Base-by-base conservation (phyloP, 164 flowering plant species). In the Liriodendron chinense region DNA sequence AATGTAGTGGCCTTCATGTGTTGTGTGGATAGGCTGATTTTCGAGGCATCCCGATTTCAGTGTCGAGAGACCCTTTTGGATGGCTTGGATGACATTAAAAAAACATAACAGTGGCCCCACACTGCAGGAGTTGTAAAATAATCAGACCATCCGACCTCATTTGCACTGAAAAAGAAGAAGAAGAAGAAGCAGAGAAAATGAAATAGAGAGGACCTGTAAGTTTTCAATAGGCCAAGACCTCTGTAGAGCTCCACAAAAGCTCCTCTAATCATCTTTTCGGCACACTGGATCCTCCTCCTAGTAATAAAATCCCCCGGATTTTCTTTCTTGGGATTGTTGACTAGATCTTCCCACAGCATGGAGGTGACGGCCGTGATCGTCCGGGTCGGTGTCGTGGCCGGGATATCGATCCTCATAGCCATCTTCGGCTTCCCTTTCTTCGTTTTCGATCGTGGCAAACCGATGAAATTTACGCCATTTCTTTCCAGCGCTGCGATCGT, bases 211-310 rank as follows among this genome's bases (percentile, higher is more conserved):
- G 14, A 82, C 99, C 99, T 89, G 89, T 89, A 96, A 71, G 92
- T 92, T 79, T 87, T 92, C 2, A 96, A 82, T 1, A 94, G 83
- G 22, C 90, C 91, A 67, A 93, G 96, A 49, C 97, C 98, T 74
- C 82, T 81, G 78, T 96, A 96, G 78, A 96, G 95, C 80, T 96
- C 99, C 25, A 96, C 97, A 77, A 89, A 96, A 12, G 98, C 98
- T 0, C 88, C 87, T 80, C 98, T 78, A 8, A 96, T 92, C 92
- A 90, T 94, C 83, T 96, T 96, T 71, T 94, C 94, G 28, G 98
- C 98, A 77, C 88, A 86, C 74, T 94, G 94, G 23, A 93, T 86
- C 82, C 87, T 93, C 83, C 89, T 94, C 71, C 89, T 72, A 71
- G 74, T 90, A 47, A 94, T 76, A 68, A 70, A 82, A 3, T 93